Base-by-base conservation (phyloP, 169 alveolate species). In the Pseudocohnilembus persalinus region DNA sequence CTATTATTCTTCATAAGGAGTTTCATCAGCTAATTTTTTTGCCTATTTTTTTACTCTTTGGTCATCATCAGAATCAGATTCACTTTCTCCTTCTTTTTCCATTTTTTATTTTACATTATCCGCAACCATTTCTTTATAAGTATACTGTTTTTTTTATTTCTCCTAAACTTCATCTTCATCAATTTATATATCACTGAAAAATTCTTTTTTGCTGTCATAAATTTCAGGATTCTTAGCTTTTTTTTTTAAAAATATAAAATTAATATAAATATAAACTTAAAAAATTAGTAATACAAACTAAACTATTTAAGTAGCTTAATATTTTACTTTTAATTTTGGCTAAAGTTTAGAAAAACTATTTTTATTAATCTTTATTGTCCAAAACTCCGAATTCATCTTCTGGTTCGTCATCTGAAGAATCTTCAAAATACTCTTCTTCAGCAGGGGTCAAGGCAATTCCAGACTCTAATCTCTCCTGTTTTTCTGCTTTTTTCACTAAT, bases 331-430 rank as follows among this genome's bases (percentile, higher is more conserved):
- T 35, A 81, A 86, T 74, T 91, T 88, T 92, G 4, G 92, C 85
- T 29, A 92, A 29, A 0, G 91, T 84, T 63, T 91, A 83, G 64
- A 88, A 31, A 88, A 91, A 91, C 82, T 91, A 88, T 68, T 81
- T 73, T 29, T 85, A 81, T 64, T 82, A 77, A 28, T 82, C 49
- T 15, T 83, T 82, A 82, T 83, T 88, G 11, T 88, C 64, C 28
- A 91, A 86, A 24, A 74, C 88, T 30, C 89, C 94, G 24, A 78
- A 81, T 74, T 91, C 94, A 65, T 91, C 94, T 28, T 79, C 85
- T 1, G 63, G 80, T 28, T 34, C 74, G 29, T 49, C 20, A 11
- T 4, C 4, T 4, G 68, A 49, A 49, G 63, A 25, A 68, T 72
- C 78, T 11, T 29, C 24, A 4, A 32, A 64, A 30, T 73, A 73